Conservation (phyloP, 768 basidiomycete species). For the Boletus patriciae region DNA sequence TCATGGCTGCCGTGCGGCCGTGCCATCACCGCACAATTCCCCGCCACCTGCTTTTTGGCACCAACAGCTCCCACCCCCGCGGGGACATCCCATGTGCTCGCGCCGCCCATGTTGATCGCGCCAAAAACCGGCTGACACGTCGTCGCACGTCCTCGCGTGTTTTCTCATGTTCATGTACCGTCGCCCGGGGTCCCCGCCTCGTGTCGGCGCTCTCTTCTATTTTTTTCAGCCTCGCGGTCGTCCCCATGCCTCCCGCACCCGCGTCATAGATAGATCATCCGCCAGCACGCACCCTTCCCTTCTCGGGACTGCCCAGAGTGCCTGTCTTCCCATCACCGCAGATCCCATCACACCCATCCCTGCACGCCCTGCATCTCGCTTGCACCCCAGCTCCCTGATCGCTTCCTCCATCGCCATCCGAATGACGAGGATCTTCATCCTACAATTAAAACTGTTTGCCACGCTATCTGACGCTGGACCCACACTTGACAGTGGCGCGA, state of each 20-base stretch:
- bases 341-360: slow-evolving; percentile 16
- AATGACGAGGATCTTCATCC: background rate
- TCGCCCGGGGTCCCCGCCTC: slow-evolving; percentile 27
- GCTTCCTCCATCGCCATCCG: background rate
- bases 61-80: background rate
- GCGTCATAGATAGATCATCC: slow-evolving; percentile 13
- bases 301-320: background rate
- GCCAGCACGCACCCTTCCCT: slow-evolving; percentile 1
- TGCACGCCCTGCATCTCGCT: background rate
- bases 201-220: slow-evolving; percentile 31
- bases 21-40: slow-evolving; percentile 12
- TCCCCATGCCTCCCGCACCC: slow-evolving; percentile 9
- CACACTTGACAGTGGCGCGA: slow-evolving; percentile 3
- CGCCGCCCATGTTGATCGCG: slow-evolving; percentile 6
- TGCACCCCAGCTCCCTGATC: background rate
- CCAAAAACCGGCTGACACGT: background rate
- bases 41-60: background rate
- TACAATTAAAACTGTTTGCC: too few species aligned
- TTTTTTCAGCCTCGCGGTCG: background rate
- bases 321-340: slow-evolving; percentile 16
- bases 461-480: too few species aligned
- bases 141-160: slow-evolving; percentile 13
- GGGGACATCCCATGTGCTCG: slow-evolving; percentile 3
- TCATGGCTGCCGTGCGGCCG: slow-evolving; percentile 21
- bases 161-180: slow-evolving; percentile 13